A percentile compares a stretch with the other conserved stretches of the same genome.
These are phyloP conservation scores for Mycena leptocephala DNA, from an alignment of 768 basidiomycete genomes.

Conservation along the genomic window DNA sequence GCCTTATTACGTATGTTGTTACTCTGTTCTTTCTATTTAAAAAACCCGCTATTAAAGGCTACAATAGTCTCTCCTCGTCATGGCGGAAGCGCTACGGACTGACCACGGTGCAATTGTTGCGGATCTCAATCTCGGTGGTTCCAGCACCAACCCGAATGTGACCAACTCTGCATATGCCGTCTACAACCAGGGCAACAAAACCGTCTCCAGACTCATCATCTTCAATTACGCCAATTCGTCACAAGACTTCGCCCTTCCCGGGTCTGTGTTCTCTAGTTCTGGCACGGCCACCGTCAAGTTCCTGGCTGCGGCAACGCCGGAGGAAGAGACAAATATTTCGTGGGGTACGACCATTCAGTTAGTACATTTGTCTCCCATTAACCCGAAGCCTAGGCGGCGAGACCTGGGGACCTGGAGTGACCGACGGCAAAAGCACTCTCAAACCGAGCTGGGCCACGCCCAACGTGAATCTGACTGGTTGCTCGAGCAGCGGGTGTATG, in stretches of 20 bases:
- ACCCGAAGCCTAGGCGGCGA: constrained; percentile 54
- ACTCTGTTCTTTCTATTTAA: neutral
- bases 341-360: constrained; percentile 55
- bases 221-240: constrained; percentile 68
- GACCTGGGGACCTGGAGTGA: constrained; percentile 61
- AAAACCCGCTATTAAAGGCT: neutral
- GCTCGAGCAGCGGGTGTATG: constrained; percentile 59
- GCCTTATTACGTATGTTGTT: constrained; percentile 57
- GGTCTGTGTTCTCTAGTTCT: constrained; percentile 40
- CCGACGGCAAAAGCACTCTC: constrained; percentile 52
- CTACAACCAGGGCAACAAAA: constrained; percentile 66
- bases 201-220: constrained; percentile 59
- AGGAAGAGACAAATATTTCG: constrained; percentile 69
- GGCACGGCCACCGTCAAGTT: constrained; percentile 57
- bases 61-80: constrained; percentile 55
- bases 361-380: neutral
- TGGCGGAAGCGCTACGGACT: constrained; percentile 61
- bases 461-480: constrained; percentile 54
- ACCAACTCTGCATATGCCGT: constrained; percentile 71
- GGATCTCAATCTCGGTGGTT: constrained; percentile 63
- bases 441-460: constrained; percentile 54
- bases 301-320: constrained; percentile 62
- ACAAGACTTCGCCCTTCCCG: constrained; percentile 59
- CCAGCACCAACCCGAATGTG: constrained; percentile 52
- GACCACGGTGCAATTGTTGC: constrained; percentile 60